Percentiles rank a stretch among this genome's conserved stretches.
Evolutionary conservation across 2,329 filamentous ascomycete species (phyloP).

Genomic region (Monosporascus sp.): DNA sequence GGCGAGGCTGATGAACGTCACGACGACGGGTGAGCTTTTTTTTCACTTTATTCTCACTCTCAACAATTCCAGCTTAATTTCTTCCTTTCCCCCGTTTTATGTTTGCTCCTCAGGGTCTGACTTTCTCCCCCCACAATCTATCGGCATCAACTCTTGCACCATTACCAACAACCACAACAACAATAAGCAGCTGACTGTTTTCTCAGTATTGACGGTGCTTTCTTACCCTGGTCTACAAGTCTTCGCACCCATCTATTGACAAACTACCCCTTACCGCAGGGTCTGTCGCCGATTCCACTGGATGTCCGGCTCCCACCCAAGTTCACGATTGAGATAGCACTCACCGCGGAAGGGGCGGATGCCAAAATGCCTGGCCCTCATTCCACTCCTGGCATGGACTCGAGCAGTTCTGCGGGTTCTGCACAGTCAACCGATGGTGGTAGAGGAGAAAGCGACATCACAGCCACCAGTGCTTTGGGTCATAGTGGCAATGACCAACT

Average conservation of each 20-base stretch:
- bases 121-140: neutral
- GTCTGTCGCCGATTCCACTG: constrained; percentile 64
- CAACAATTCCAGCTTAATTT: constrained; percentile 6
- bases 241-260: constrained; percentile 63
- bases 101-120: neutral
- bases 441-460: constrained; percentile 1
- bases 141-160: neutral
- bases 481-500: constrained; percentile 4
- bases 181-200: constrained; percentile 2
- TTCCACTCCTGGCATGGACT: neutral
- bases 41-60: constrained; percentile 8
- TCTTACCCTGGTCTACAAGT: constrained; percentile 69
- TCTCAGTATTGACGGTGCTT: constrained; percentile 71
- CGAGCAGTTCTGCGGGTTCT: neutral
- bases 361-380: constrained; percentile 8
- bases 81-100: neutral
- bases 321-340: constrained; percentile 49
- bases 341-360: constrained; percentile 12
- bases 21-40: constrained; percentile 66
- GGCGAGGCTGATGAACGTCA: constrained; percentile 94
- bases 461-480: neutral
- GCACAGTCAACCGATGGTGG: neutral
- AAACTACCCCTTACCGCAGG: constrained; percentile 63
- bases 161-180: neutral
- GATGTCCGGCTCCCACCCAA: constrained; percentile 71